phyloP scores from a whole-genome alignment of 306 rosid genomes.

The Glycine tomentella region DNA sequence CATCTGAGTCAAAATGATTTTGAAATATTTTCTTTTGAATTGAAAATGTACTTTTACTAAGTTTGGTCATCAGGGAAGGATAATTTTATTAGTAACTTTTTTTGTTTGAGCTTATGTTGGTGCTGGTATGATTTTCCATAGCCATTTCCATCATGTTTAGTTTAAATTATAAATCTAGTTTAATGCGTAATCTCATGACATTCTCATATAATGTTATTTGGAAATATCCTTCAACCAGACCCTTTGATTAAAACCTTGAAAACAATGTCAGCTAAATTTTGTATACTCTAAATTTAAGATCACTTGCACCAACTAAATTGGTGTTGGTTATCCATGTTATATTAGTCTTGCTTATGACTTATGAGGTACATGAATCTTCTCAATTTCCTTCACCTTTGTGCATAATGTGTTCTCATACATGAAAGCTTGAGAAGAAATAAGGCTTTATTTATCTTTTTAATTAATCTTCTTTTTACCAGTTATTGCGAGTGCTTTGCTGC shows the following conservation, averaged over 20 bases:
- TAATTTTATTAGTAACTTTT: neutral
- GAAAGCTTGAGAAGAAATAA: neutral
- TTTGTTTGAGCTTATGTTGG: neutral
- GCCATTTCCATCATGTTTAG: neutral
- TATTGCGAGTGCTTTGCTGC: constrained; percentile 96
- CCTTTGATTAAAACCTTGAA: neutral
- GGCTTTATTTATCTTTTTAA: neutral
- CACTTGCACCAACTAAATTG: neutral
- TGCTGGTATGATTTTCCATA: constrained; percentile 3
- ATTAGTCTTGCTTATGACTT: neutral
- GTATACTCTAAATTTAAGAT: neutral
- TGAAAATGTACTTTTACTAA: constrained; percentile 1
- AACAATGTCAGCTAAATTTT: neutral
- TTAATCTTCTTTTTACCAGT: constrained; percentile 51
- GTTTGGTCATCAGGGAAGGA: neutral
- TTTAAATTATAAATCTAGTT: neutral
- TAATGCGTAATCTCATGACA: neutral
- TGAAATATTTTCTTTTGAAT: constrained; percentile 7
- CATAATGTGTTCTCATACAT: neutral
- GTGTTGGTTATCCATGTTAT: neutral
- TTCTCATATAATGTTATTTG: neutral
- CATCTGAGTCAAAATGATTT: constrained; percentile 19
- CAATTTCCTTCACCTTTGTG: constrained; percentile 11
- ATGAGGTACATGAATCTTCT: neutral
- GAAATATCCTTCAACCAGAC: neutral